Conservation (phyloP, 768 basidiomycete genomes). For the Tylopilus plumbeoviolaceoides region DNA sequence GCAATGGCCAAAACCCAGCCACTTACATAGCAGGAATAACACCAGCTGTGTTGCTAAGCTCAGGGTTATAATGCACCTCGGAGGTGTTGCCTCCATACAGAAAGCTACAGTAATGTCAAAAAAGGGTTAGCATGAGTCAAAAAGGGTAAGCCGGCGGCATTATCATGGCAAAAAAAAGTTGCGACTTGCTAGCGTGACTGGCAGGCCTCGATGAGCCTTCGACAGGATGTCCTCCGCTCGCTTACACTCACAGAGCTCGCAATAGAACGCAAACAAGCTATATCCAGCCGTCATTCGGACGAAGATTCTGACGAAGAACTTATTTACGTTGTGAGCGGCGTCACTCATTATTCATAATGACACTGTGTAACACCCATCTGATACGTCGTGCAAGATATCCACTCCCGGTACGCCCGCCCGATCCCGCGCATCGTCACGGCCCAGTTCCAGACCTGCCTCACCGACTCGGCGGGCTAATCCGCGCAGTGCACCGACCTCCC, state of each 20-base stretch:
- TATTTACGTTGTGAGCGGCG: not conserved
- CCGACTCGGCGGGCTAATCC: conserved; percentile 1
- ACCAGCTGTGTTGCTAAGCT: too few species aligned
- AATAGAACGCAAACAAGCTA: not conserved
- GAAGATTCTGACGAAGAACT: not conserved
- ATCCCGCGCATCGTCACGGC: conserved; percentile 45
- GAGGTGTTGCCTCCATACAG: too few species aligned
- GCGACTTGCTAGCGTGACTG: too few species aligned
- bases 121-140: too few species aligned
- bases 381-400: conserved; percentile 46
- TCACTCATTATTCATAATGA: not conserved
- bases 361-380: not conserved
- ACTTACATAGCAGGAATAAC: too few species aligned
- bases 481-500: not conserved
- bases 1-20: too few species aligned
- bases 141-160: too few species aligned
- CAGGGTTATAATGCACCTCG: too few species aligned
- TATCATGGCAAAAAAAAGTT: too few species aligned
- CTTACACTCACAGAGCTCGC: conserved; percentile 34
- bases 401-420: conserved; percentile 63
- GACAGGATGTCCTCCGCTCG: conserved; percentile 49
- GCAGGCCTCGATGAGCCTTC: not conserved
- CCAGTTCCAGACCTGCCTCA: not conserved
- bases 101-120: too few species aligned
- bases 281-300: conserved; percentile 17